Conservation (phyloP, 441 rosid genomes). For the Hypseocharis bilobata region DNA sequence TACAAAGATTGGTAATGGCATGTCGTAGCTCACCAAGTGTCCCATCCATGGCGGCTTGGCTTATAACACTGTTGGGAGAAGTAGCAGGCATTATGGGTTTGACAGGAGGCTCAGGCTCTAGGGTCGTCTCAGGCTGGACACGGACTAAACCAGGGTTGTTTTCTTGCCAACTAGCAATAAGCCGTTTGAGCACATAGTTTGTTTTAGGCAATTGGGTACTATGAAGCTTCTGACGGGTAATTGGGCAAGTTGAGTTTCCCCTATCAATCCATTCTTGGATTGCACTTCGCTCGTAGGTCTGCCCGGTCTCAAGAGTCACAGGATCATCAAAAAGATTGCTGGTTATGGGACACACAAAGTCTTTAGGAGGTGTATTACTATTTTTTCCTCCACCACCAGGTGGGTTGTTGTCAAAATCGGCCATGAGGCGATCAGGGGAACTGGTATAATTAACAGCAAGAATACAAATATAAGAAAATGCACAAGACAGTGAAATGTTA, state of each 20-base stretch:
- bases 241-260: slow-evolving; percentile 65
- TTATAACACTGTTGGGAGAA: slow-evolving; percentile 47
- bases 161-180: slow-evolving; percentile 56
- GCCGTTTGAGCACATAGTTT: slow-evolving; percentile 63
- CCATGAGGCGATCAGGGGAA: slow-evolving; percentile 38
- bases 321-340: slow-evolving; percentile 56
- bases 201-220: slow-evolving; percentile 52
- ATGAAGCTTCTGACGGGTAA: slow-evolving; percentile 53
- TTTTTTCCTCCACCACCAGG: slow-evolving; percentile 39
- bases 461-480: slow-evolving; percentile 27
- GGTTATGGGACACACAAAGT: slow-evolving; percentile 67
- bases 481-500: slow-evolving; percentile 14
- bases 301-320: slow-evolving; percentile 73
- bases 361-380: slow-evolving; percentile 55
- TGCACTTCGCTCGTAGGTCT: slow-evolving; percentile 65
- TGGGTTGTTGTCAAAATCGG: slow-evolving; percentile 33
- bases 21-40: slow-evolving; percentile 38
- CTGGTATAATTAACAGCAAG: slow-evolving; percentile 24
- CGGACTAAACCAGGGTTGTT: slow-evolving; percentile 29
- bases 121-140: slow-evolving; percentile 15
- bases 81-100: slow-evolving; percentile 30
- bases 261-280: slow-evolving; percentile 63
- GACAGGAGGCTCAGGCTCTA: slow-evolving; percentile 22
- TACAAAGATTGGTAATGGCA: slow-evolving; percentile 47
- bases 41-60: slow-evolving; percentile 42